Percentiles rank a stretch among this genome's conserved stretches.
phyloP scores from a whole-genome alignment of 441 rosid species.

The Euphorbia celastroides region DNA sequence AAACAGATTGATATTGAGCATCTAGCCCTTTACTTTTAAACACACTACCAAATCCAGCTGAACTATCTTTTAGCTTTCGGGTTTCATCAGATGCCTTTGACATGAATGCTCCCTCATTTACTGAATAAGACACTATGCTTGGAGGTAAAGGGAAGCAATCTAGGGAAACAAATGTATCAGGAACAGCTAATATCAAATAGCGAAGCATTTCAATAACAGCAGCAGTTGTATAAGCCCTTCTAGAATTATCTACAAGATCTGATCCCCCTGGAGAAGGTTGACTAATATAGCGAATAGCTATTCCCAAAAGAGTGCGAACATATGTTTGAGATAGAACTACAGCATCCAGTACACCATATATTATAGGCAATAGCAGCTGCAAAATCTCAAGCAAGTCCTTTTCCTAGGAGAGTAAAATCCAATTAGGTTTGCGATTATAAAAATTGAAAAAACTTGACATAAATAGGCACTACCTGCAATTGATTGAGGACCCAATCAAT shows the following conservation, averaged over 20 bases:
- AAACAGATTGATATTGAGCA: slow-evolving; percentile 66
- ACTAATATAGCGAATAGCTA: slow-evolving; percentile 74
- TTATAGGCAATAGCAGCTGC: slow-evolving; percentile 87
- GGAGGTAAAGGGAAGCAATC: slow-evolving; percentile 96
- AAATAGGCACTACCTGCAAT: slow-evolving; percentile 55
- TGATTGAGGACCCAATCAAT: slow-evolving; percentile 97
- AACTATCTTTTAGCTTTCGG: slow-evolving; percentile 52
- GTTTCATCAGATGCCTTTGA: slow-evolving; percentile 67
- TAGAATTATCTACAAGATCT: slow-evolving; percentile 92
- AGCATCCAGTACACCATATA: slow-evolving; percentile 87
- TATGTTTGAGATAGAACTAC: slow-evolving; percentile 85
- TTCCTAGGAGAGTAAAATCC: slow-evolving; percentile 50
- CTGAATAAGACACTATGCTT: slow-evolving; percentile 63
- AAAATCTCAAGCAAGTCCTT: slow-evolving; percentile 73
- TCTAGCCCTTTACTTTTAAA: slow-evolving; percentile 65
- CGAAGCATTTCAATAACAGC: slow-evolving; percentile 92
- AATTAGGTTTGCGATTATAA: slow-evolving; percentile 2
- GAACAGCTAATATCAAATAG: slow-evolving; percentile 87
- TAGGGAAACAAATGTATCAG: slow-evolving; percentile 92
- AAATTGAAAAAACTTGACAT: background rate
- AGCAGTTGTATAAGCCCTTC: slow-evolving; percentile 86
- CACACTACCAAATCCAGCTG: slow-evolving; percentile 43
- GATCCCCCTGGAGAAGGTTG: slow-evolving; percentile 95
- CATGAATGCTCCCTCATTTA: slow-evolving; percentile 61
- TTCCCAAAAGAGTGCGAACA: slow-evolving; percentile 66